Conservation (phyloP, 2,329 filamentous ascomycete species). For the Westerdykella ornata region DNA sequence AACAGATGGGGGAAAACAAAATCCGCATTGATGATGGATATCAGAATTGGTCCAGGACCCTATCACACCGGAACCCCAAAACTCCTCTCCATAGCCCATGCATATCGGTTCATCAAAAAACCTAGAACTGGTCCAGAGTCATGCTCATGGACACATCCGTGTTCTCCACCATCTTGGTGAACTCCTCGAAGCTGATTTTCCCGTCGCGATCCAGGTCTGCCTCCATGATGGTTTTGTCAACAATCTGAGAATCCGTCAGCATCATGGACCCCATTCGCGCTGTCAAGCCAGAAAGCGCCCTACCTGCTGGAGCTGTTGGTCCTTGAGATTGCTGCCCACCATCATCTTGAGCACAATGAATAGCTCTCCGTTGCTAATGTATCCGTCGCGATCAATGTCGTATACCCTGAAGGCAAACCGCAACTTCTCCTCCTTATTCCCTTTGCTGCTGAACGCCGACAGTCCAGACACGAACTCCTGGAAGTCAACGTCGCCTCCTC, state of each 20-base stretch:
- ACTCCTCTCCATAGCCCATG: conserved; percentile 30
- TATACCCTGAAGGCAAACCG: conserved; percentile 98
- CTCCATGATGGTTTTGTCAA: conserved; percentile 99
- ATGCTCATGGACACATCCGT: conserved; percentile 67
- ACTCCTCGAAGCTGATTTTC: conserved; percentile 99
- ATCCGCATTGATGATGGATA: conserved; percentile 22
- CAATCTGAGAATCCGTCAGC: conserved; percentile 55
- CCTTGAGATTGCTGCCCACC: conserved; percentile 98
- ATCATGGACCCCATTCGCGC: neutral
- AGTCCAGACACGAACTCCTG: conserved; percentile 96
- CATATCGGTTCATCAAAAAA: conserved; percentile 11
- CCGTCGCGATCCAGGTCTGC: conserved; percentile 92
- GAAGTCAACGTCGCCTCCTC: conserved; percentile 95
- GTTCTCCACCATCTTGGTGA: conserved; percentile 97
- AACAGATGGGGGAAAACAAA: too few relatives aligned
- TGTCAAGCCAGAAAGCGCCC: conserved; percentile 1
- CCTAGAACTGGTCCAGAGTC: conserved; percentile 53
- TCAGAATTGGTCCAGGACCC: conserved; percentile 18
- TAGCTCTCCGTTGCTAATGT: conserved; percentile 96
- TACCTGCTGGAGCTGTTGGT: conserved; percentile 89
- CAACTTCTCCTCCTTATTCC: conserved; percentile 98
- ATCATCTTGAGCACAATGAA: conserved; percentile 99
- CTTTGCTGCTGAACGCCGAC: conserved; percentile 92
- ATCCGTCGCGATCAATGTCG: conserved; percentile 97
- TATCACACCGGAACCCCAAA: conserved; percentile 21